A percentile compares a stretch with the other conserved stretches of the same genome.
Evolutionary conservation across 768 basidiomycete genomes (phyloP).

Genomic region (Chiua virens): DNA sequence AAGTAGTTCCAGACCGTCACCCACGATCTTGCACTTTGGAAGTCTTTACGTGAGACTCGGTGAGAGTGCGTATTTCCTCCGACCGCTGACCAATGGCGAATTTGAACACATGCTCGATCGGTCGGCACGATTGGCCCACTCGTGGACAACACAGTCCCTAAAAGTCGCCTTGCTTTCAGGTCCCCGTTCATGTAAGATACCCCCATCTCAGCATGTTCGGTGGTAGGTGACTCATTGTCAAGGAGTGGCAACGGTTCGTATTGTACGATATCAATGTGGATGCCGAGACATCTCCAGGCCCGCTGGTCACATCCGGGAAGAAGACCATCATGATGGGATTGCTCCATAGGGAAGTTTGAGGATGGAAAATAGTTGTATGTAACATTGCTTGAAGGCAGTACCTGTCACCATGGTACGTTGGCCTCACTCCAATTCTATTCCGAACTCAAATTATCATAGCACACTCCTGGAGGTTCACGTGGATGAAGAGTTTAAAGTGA

Average conservation of each 20-base stretch:
- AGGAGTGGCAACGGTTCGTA: background rate
- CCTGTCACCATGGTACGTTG: background rate
- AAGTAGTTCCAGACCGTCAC: background rate
- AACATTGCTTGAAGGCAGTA: background rate
- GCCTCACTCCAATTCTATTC: background rate
- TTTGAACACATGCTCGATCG: background rate
- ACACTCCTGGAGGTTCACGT: background rate
- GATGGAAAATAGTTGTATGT: background rate
- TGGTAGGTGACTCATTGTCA: constrained; percentile 2
- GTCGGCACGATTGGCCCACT: background rate
- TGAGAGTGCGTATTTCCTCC: background rate
- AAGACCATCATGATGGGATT: too few relatives aligned
- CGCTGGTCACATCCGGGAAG: too few relatives aligned
- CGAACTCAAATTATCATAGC: too few relatives aligned
- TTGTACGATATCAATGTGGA: background rate
- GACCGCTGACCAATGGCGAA: background rate
- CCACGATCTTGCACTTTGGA: background rate
- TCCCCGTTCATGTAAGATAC: background rate
- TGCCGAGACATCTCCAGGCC: too few relatives aligned
- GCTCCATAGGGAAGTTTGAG: background rate
- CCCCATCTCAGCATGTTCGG: background rate
- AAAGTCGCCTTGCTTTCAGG: background rate
- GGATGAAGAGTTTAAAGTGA: background rate
- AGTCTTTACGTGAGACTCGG: too few relatives aligned
- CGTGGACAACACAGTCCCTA: background rate